These are phyloP conservation scores for Cutaneotrichosporon daszewskae DNA, from an alignment of 1,284 basidiomycete genomes.

Conservation along the genomic window DNA sequence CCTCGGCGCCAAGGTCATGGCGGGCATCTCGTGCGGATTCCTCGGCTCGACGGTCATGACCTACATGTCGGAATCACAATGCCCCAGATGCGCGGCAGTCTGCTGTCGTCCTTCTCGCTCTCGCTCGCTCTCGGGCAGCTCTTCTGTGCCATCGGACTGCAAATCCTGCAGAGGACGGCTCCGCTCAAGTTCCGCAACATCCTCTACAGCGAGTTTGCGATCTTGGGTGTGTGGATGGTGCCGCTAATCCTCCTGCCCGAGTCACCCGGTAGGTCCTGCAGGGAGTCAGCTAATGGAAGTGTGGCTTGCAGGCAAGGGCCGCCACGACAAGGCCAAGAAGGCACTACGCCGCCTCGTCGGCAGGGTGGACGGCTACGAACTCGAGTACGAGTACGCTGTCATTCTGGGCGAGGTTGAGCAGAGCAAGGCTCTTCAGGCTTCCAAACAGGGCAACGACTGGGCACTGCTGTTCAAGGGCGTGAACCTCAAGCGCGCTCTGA, in stretches of 20 bases:
- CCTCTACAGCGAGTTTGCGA: constrained; percentile 13
- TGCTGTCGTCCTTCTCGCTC: constrained; percentile 2
- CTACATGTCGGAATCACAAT: constrained; percentile 6
- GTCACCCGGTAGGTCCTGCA: no score
- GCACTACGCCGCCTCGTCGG: constrained; percentile 13
- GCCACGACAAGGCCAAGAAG: constrained; percentile 12
- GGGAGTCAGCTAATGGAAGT: no score
- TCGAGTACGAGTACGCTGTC: constrained; percentile 13
- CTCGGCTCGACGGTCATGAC: neutral
- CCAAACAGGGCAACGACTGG: neutral
- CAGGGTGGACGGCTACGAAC: constrained; percentile 13
- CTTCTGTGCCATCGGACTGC: constrained; percentile 1
- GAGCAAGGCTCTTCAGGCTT: neutral
- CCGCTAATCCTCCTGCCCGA: constrained; percentile 5
- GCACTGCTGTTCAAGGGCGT: constrained; percentile 9
- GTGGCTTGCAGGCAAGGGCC: constrained; percentile 13
- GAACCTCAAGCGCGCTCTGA: constrained; percentile 17
- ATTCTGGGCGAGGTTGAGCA: constrained; percentile 9
- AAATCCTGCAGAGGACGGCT: constrained; percentile 4
- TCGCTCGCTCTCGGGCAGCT: constrained; percentile 2
- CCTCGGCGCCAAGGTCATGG: constrained; percentile 26
- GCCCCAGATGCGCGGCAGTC: constrained; percentile 4
- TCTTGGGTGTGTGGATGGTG: constrained; percentile 10
- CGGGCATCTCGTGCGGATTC: constrained; percentile 19
- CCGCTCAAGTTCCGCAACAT: constrained; percentile 5